Percentiles rank a stretch among this genome's conserved stretches.
Conservation (phyloP, 2,329 filamentous ascomycete genomes). For the Coniella lustricola region DNA sequence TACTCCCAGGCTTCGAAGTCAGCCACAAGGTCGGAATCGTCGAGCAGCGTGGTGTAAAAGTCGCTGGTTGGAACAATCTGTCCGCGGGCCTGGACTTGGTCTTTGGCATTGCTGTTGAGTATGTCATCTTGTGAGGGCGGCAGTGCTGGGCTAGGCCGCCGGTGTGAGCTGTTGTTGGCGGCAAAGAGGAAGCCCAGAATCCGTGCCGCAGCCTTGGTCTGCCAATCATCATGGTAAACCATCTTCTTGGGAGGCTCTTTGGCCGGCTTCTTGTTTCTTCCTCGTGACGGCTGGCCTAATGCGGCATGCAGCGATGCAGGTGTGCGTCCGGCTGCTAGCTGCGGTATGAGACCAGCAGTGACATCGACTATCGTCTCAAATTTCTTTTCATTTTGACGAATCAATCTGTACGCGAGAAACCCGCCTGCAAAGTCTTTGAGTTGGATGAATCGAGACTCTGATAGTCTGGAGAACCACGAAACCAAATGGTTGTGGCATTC, state of each 20-base stretch:
- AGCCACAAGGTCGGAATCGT: conserved; percentile 75
- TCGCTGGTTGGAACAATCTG: conserved; percentile 72
- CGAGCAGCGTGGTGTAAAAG: conserved; percentile 82
- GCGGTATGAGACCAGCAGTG: conserved; percentile 64
- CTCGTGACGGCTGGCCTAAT: conserved; percentile 47
- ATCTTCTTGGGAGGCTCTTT: conserved; percentile 50
- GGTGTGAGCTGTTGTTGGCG: conserved; percentile 53
- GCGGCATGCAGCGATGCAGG: conserved; percentile 71
- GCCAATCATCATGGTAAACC: conserved; percentile 79
- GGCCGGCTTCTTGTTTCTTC: conserved; percentile 39
- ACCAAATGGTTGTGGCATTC: conserved; percentile 72
- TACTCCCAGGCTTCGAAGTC: conserved; percentile 88
- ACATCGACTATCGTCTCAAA: conserved; percentile 52
- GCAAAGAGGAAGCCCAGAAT: conserved; percentile 76
- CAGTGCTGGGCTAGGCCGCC: conserved; percentile 24
- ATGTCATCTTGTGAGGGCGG: conserved; percentile 20
- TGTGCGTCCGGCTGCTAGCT: conserved; percentile 58
- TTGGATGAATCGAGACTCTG: conserved; percentile 59
- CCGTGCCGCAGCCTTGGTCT: conserved; percentile 72
- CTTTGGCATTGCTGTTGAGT: conserved; percentile 28
- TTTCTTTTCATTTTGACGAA: conserved; percentile 62
- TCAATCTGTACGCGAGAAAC: conserved; percentile 76
- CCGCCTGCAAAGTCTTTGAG: conserved; percentile 70
- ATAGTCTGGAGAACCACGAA: conserved; percentile 68
- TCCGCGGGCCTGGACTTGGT: conserved; percentile 43